Conservation (phyloP, 208 protist genomes). For the Leptomonas pyrrhocoris region DNA sequence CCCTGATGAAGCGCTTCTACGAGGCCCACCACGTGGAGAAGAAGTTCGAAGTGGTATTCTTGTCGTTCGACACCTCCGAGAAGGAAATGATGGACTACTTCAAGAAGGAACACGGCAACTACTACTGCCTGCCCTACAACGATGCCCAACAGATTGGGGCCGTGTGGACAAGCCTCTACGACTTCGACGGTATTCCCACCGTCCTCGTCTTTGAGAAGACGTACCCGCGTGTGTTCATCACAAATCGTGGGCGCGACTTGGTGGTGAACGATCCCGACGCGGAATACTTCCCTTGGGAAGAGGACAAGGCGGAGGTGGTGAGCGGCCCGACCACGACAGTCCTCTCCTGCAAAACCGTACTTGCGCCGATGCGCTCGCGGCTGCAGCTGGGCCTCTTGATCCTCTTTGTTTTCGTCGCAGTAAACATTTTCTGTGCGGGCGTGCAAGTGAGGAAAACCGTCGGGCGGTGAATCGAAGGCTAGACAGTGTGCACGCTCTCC, state of each 20-base stretch:
- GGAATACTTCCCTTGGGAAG: constrained; percentile 33
- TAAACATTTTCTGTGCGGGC: too few relatives aligned
- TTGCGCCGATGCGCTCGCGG: too few relatives aligned
- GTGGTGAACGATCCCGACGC: constrained; percentile 9
- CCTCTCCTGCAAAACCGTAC: not conserved
- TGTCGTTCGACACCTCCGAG: constrained; percentile 55
- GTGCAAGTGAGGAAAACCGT: too few relatives aligned
- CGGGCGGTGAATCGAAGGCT: too few relatives aligned
- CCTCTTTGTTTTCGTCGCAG: too few relatives aligned
- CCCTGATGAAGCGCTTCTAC: constrained; percentile 59
- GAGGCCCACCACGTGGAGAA: constrained; percentile 41
- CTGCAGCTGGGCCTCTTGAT: too few relatives aligned
- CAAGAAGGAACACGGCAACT: constrained; percentile 46
- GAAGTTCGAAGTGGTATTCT: constrained; percentile 76
- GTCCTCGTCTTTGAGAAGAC: constrained; percentile 53
- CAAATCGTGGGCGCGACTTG: constrained; percentile 15
- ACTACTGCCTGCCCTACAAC: constrained; percentile 49
- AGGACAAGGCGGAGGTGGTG: not conserved
- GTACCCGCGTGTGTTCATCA: constrained; percentile 6
- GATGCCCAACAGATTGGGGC: constrained; percentile 29
- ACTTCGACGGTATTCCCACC: constrained; percentile 40
- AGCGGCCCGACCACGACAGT: not conserved
- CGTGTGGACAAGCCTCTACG: constrained; percentile 22
- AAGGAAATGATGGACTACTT: constrained; percentile 55
- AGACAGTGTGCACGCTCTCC: too few relatives aligned